A percentile compares a stretch with the other conserved stretches of the same genome.
Conservation (phyloP, 2,329 filamentous ascomycete species). For the Beauveria sp. region DNA sequence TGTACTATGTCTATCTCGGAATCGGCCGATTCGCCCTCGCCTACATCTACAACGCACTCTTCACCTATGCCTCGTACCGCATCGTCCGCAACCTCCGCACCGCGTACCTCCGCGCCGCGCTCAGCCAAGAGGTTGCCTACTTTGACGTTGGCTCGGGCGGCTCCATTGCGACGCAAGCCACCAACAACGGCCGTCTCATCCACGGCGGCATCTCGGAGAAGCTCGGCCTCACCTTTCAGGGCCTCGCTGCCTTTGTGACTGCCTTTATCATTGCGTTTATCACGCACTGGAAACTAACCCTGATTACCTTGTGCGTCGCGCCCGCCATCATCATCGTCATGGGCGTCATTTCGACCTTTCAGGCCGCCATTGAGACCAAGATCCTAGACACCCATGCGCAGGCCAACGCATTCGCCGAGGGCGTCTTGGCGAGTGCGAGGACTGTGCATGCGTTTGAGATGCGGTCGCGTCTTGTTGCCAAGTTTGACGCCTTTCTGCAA, state of each 20-base stretch:
- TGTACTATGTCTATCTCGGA: conserved; percentile 54
- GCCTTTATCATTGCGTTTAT: conserved; percentile 32
- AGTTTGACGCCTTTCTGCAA: conserved; percentile 30
- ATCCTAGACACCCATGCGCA: conserved; percentile 28
- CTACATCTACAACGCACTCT: conserved; percentile 36
- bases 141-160: conserved; percentile 37
- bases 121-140: conserved; percentile 43
- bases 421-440: conserved; percentile 28
- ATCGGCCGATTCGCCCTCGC: conserved; percentile 42
- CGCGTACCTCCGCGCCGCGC: conserved; percentile 40
- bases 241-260: conserved; percentile 28
- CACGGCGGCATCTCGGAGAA: conserved; percentile 34
- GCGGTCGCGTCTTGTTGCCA: conserved; percentile 27
- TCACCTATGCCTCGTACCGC: conserved; percentile 43
- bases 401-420: conserved; percentile 29
- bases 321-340: conserved; percentile 25
- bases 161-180: conserved; percentile 34
- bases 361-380: conserved; percentile 26
- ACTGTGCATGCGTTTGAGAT: conserved; percentile 38
- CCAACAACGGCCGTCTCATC: conserved; percentile 36
- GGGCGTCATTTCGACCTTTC: conserved; percentile 18
- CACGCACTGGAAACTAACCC: conserved; percentile 36
- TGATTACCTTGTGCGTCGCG: conserved; percentile 27
- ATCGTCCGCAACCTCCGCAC: conserved; percentile 41
- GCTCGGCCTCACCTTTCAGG: conserved; percentile 31